Evolutionary conservation across 192 early-diverging fungal genomes (phyloP), one percentile per base, ranked within the genome.

Genomic region (Lobosporangium transversale): DNA sequence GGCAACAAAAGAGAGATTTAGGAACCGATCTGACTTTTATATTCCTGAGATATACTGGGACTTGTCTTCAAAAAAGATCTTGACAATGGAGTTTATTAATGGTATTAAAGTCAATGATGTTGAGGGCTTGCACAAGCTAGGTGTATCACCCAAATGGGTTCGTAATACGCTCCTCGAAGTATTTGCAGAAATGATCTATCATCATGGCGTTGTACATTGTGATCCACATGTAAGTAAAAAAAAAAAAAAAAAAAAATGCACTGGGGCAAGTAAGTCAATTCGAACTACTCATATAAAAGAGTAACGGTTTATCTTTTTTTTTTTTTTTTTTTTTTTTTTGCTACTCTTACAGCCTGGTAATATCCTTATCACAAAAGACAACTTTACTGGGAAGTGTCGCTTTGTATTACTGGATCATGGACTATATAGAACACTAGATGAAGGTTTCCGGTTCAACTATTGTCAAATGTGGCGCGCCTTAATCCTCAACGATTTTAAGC

Each of bases 81-180:
- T 86, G 27, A 83, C 82, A 11, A 86, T 86, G 84, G 82, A 86
- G 62, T 86, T 78, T 45, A 80, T 86, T 40, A 55, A 81, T 17
- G 84, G 84, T 42, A 65, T 83, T 48, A 83, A 83, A 44, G 73
- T 86, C 48, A 86, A 83, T 14, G 64, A 86, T 54, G 27, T 86
- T 1, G 80, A 81, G 17, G 78, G 69, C 27, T 48, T 87, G 20
- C 36, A 65, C 57, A 73, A 58, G 31, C 52, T 83, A 6, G 80
- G 78, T 24, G 70, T 78, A 7, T 79, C 83, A 37, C 81, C 82
- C 1, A 74, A 70, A 26, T 83, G 78, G 74, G 80, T 83, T 1
- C 53, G 82, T 4, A 61, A 47, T 11, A 44, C 76, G 1, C 54
- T 86, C 31, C 68, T 78, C 32, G 79, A 86, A 51, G 68, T 86